Base-by-base conservation (phyloP, 495 filamentous ascomycete genomes). In the Aspergillus kassunensis region DNA sequence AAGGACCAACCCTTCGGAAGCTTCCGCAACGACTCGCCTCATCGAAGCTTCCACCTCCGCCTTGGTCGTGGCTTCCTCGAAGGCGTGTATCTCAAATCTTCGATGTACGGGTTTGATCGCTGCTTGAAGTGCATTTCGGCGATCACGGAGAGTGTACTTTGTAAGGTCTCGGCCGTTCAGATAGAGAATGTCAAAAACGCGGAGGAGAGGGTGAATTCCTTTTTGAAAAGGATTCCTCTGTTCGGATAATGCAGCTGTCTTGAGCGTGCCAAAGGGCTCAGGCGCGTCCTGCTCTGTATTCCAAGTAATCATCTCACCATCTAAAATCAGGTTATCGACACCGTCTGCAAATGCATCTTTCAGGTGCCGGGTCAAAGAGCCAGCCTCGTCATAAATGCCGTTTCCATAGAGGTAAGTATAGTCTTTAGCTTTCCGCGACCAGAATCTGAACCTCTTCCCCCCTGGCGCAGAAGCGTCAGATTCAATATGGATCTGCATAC, bases 251-350 rank as follows among this genome's bases (percentile, higher is more conserved):
- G 92, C 95, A 8, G 92, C 93, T 8, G 90, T 91, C 66, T 98
- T 98, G 23, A 98, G 75, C 0, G 89, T 95, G 6, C 93, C 93
- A 60, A 98, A 98, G 2, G 86, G 84, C 31, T 96, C 85, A 34
- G 91, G 87, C 44, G 83, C 83, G 67, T 96, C 85, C 44, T 88
- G 72, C 43, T 87, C 84, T n/a, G 90, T 84, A 64, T 97, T 90
- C 95, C 95, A 98, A 8, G 91, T 96, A 46, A 98, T 89, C 93
- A 98, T 98, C 67, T 98, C 93, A 9, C 93, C 93, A 58, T 98
- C 93, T 2, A 98, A 75, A 25, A 98, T 95, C 59, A 97, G 78
- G 61, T 90, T 89, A 37, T 84, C 72, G 8, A 97, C 91, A 0
- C 84, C 82, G 6, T 83, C 75, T 13, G 82, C 72, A 61, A 98